These are phyloP conservation scores for Xylaria sp. DNA, from an alignment of 2,329 filamentous ascomycete species.

Conservation along the genomic window DNA sequence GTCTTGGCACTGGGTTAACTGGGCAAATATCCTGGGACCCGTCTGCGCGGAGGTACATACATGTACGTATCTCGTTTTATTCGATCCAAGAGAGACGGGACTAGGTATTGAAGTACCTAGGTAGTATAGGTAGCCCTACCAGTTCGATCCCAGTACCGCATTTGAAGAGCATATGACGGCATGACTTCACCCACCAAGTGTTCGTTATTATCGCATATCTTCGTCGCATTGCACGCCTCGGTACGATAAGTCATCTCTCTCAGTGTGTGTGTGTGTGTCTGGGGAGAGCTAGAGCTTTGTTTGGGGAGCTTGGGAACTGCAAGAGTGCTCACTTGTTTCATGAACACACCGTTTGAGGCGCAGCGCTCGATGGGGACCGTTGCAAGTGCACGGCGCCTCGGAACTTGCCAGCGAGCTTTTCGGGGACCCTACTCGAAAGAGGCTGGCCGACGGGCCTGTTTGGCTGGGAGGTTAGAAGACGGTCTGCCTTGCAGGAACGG, in stretches of 20 bases:
- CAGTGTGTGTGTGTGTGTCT: too few relatives aligned
- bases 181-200: not conserved
- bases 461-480: conserved; percentile 7
- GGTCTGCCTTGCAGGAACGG: conserved; percentile 21
- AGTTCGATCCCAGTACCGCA: too few relatives aligned
- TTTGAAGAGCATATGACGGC: too few relatives aligned
- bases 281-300: not conserved
- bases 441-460: conserved; percentile 2
- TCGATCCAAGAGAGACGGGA: not conserved
- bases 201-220: not conserved
- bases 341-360: not conserved
- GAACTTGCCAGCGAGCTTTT: conserved; percentile 9
- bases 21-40: not conserved
- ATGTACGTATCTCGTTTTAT: not conserved
- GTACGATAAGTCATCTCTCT: too few relatives aligned
- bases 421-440: not conserved
- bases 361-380: not conserved
- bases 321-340: not conserved
- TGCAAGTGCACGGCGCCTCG: not conserved
- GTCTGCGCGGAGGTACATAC: not conserved
- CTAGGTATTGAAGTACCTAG: not conserved
- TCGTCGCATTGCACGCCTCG: conserved; percentile 8
- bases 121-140: too few relatives aligned
- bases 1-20: not conserved
- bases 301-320: not conserved